phyloP scores from a whole-genome alignment of 2,329 filamentous ascomycete species.

The Furcasterigmium sp. region DNA sequence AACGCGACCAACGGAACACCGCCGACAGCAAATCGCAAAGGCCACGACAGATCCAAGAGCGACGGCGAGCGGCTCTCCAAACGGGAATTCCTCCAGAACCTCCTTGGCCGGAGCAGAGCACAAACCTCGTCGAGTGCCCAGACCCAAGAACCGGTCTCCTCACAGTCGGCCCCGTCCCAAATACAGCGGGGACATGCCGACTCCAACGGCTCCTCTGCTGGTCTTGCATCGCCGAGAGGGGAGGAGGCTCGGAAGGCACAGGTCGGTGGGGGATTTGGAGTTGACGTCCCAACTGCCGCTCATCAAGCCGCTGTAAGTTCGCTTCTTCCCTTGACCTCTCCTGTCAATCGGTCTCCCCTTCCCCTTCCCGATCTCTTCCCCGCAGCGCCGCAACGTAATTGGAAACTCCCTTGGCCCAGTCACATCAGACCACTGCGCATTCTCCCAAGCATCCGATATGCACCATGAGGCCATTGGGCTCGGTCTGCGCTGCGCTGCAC shows the following conservation, averaged over 20 bases:
- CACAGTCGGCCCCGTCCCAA: neutral
- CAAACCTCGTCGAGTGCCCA: neutral
- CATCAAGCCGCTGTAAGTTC: no score
- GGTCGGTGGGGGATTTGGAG: no score
- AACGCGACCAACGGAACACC: constrained; percentile 5
- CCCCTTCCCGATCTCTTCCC: no score
- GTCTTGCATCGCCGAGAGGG: no score
- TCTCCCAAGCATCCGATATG: neutral
- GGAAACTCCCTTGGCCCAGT: neutral
- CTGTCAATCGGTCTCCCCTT: no score
- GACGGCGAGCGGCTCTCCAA: constrained; percentile 16
- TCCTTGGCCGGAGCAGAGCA: constrained; percentile 19
- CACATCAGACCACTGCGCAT: neutral
- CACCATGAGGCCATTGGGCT: neutral
- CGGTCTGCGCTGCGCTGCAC: neutral
- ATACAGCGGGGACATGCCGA: neutral
- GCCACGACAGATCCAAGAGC: neutral
- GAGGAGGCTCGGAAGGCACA: no score
- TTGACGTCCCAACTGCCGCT: no score
- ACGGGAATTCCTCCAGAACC: constrained; percentile 23
- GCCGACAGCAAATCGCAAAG: neutral
- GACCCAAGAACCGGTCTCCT: constrained; percentile 1
- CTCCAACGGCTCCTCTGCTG: no score
- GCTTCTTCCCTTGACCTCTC: no score
- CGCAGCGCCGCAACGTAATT: no score